These are phyloP conservation scores for Phascolomyces articulosus DNA, from an alignment of 371 early-diverging fungal genomes.

Conservation along the genomic window DNA sequence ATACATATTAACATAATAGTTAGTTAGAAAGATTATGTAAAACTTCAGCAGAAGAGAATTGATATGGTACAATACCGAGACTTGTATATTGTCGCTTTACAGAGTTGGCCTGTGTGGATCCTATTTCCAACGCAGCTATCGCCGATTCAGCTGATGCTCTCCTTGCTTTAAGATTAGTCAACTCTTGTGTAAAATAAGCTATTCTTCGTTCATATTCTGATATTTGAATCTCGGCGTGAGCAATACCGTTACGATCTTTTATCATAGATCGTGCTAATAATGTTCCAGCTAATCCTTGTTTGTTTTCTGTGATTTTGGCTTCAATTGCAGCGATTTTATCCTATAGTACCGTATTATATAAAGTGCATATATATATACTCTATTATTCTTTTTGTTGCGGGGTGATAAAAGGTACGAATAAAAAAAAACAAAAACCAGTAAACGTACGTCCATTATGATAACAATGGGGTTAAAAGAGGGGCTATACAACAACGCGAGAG, in stretches of 20 bases:
- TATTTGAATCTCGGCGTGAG: conserved; percentile 81
- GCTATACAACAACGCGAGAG: too few relatives aligned
- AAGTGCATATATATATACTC: too few relatives aligned
- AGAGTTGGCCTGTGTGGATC: conserved; percentile 7
- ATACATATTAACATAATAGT: not conserved
- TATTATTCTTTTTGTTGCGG: too few relatives aligned
- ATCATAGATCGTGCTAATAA: conserved; percentile 69
- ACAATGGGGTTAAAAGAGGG: too few relatives aligned
- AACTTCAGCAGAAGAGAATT: too few relatives aligned
- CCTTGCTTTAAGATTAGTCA: conserved; percentile 60
- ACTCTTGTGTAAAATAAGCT: conserved; percentile 77
- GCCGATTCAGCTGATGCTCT: conserved; percentile 7
- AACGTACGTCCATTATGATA: too few relatives aligned
- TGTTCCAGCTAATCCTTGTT: conserved; percentile 70
- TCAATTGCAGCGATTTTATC: not conserved
- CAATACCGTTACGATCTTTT: conserved; percentile 68
- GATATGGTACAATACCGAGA: too few relatives aligned
- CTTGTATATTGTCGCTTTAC: conserved; percentile 45
- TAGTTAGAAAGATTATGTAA: too few relatives aligned
- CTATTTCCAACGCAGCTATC: not conserved
- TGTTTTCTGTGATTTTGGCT: conserved; percentile 61
- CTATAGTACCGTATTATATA: not conserved
- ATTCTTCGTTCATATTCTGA: conserved; percentile 81
- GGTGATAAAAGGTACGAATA: too few relatives aligned
- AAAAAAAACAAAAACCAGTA: too few relatives aligned